These are phyloP conservation scores for Yarrowia hollandica DNA, from an alignment of 805 yeast genomes.

Conservation along the genomic window DNA sequence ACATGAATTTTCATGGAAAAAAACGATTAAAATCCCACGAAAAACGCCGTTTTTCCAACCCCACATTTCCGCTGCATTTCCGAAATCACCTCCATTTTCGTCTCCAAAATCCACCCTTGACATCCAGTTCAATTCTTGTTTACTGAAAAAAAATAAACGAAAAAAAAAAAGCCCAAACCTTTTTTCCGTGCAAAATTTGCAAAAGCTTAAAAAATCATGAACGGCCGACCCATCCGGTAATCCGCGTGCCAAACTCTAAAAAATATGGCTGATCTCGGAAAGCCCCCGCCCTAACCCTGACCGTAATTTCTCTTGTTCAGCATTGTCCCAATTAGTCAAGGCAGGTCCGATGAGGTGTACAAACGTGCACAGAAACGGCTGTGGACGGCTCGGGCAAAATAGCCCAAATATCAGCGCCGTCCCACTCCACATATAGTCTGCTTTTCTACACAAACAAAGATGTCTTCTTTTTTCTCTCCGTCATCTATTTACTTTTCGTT, in stretches of 20 bases:
- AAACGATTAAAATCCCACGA: background rate
- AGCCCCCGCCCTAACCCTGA: conserved; percentile 16
- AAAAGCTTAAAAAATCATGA: background rate
- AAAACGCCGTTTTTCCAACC: background rate
- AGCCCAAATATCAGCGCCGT: no score
- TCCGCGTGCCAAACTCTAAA: background rate
- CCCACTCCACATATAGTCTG: no score
- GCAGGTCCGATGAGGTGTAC: conserved; percentile 26
- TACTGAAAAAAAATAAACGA: conserved; percentile 2
- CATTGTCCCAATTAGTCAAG: background rate
- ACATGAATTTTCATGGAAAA: background rate
- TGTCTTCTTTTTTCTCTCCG: no score
- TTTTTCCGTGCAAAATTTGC: background rate
- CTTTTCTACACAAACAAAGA: no score
- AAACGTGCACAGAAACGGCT: no score
- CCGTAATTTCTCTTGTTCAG: background rate
- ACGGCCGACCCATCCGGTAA: conserved; percentile 17
- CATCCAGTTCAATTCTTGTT: conserved; percentile 27
- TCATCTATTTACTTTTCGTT: background rate
- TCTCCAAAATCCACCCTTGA: background rate
- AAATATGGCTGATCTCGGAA: background rate
- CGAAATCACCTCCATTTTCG: background rate
- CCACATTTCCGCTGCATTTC: background rate
- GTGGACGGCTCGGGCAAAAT: no score
- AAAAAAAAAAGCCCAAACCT: background rate